Base-by-base conservation (phyloP, 2,329 filamentous ascomycete species). In the Colletotrichum higginsianum region DNA sequence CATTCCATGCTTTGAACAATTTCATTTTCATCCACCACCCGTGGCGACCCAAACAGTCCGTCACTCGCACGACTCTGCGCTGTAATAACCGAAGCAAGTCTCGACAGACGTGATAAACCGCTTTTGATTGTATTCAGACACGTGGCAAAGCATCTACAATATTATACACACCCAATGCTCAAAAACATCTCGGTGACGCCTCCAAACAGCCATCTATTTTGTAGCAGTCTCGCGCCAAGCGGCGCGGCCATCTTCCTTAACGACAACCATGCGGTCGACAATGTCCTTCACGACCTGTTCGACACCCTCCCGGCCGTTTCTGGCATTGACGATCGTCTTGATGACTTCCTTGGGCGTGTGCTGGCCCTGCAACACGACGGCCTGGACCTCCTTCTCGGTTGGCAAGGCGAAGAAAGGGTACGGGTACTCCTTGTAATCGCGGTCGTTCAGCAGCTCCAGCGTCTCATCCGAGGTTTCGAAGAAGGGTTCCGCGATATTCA, bases 361-460 rank as follows among this genome's bases (percentile, higher is more conserved):
- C 30, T 70, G 75, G 67, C 80, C 84, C 35, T 79, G 75, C 26
- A 75, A 76, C 21, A 91, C 83, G 50, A 87, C 64, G 12, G 76
- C 67, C 78, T 84, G 79, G 16, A 93, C 84, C 62, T 93, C 88
- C 49, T 77, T 76, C 83, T 98, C 95, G 2, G 86, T 87, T 6
- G 96, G 96, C 72, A 98, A 85, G 6, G 92, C 92, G 40, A 95
- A 90, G 76, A 83, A 84, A 15, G 83, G 81, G 80, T 94, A 89
- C 1, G 95, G 96, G 81, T 98, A 98, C 70, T 92, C 84, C 6
- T 78, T 80, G 83, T 92, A 98, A 75, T 93, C 88, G 15, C 84
- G 81, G 64, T 86, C 79, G 69, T 86, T 91, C 70, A 95, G 84
- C 64, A 98, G 85, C 56, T 85, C 75, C 55, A 98, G 83, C 64